Percentiles rank a stretch among this genome's conserved stretches.
These are phyloP conservation scores for Tympanopsis confertula DNA, from an alignment of 2,329 filamentous ascomycete genomes.

Conservation along the genomic window DNA sequence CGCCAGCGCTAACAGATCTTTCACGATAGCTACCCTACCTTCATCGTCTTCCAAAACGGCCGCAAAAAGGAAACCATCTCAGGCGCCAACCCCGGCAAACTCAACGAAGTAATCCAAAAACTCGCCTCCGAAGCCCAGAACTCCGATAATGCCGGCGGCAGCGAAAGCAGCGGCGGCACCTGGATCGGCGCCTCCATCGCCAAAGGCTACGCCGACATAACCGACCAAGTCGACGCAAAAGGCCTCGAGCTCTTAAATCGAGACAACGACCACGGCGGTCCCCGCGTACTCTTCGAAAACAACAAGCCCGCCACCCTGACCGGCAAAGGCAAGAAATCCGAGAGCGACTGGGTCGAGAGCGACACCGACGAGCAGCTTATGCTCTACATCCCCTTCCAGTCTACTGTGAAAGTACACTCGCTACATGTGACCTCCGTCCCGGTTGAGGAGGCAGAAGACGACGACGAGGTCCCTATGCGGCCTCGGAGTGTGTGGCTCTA, in stretches of 20 bases:
- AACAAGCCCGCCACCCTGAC: slow-evolving; percentile 52
- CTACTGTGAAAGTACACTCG: slow-evolving; percentile 79
- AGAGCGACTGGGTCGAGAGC: slow-evolving; percentile 79
- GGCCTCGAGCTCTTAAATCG: slow-evolving; percentile 81
- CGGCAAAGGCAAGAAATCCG: slow-evolving; percentile 38
- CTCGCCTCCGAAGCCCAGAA: slow-evolving; percentile 54
- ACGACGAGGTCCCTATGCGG: slow-evolving; percentile 67
- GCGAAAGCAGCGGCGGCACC: slow-evolving; percentile 29
- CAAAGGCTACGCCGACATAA: slow-evolving; percentile 73
- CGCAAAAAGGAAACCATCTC: slow-evolving; percentile 55
- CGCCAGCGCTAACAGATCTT: no score
- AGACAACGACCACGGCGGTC: slow-evolving; percentile 63
- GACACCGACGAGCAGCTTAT: slow-evolving; percentile 95
- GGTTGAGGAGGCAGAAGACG: slow-evolving; percentile 41
- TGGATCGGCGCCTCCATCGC: slow-evolving; percentile 72
- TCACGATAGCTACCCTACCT: no score
- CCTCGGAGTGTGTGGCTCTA: slow-evolving; percentile 78
- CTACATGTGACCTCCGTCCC: slow-evolving; percentile 70
- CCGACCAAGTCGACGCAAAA: slow-evolving; percentile 66
- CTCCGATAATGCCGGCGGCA: slow-evolving; percentile 30
- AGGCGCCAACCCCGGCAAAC: slow-evolving; percentile 61
- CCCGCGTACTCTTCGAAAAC: slow-evolving; percentile 62
- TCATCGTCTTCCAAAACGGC: slow-evolving; percentile 73
- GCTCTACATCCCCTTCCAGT: slow-evolving; percentile 82
- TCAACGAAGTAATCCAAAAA: slow-evolving; percentile 61